Evolutionary conservation across 1,284 basidiomycete genomes (phyloP), one percentile per base, ranked within the genome.

Genomic region (Porodaedalea pini): DNA sequence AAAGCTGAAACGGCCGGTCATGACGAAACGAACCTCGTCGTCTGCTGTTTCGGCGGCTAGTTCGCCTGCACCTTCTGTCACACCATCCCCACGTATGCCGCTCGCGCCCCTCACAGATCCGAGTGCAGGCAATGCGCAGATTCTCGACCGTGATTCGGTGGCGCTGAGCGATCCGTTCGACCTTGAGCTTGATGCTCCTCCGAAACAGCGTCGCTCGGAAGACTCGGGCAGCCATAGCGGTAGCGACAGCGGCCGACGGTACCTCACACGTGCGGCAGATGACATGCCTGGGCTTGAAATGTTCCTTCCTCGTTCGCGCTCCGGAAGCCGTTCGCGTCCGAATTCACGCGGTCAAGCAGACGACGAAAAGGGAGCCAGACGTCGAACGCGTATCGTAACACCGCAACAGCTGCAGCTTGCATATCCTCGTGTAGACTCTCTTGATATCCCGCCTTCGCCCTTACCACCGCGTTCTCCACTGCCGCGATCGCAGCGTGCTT

Each of bases 1-100:
- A 2, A 88, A 85, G 62, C 79, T 94, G 63, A 94, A 94, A 74
- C 86, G 84, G 60, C 88, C 90, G 0, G 76, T 94, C 62, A 85
- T 87, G 76, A 79, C 87, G 1, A 88, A 88, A 67, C 81, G 89
- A 36, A 60, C 63, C 1, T 70, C 72, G 7, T 71, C 72, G 19
- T 58, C 70, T 4, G 62, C 68, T 25, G 59, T 63, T 25, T 64
- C 65, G 3, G 61, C 65, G 27, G 64, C 70, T 8, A 55, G 44
- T 32, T 64, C 43, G 36, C 59, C 31, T 49, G 49, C 51, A 2
- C 57, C 57, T 17, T 45, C 56, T 13, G 56, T 34, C 13, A 49
- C 45, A n/a, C 57, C 57, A 4, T 59, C 57, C 10, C 57, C 57
- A 23, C 51, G 52, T 19, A 41, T 55, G 27, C 27, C 23, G 37